phyloP scores from a whole-genome alignment of 2,329 filamentous ascomycete genomes.

The Stachybotrys echinatus region DNA sequence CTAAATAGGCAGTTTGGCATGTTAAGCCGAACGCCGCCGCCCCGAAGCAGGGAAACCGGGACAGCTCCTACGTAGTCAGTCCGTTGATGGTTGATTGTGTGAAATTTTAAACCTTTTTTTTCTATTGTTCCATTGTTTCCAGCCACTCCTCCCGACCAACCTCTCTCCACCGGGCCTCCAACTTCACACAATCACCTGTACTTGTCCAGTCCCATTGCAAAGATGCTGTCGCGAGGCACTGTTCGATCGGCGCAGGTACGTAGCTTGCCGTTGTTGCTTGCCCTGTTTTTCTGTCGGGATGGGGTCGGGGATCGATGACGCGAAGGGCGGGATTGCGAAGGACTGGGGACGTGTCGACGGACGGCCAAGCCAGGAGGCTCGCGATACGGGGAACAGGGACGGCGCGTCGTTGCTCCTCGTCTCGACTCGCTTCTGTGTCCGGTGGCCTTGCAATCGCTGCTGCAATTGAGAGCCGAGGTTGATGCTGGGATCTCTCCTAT shows the following conservation, averaged over 20 bases:
- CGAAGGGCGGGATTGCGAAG: background rate
- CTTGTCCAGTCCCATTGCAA: constrained; percentile 14
- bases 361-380: too few relatives aligned
- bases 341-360: too few relatives aligned
- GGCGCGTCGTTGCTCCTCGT: background rate
- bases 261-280: constrained; percentile 9
- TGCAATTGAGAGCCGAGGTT: background rate
- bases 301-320: background rate
- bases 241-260: constrained; percentile 53
- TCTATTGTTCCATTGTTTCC: constrained; percentile 7
- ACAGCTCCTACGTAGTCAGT: background rate
- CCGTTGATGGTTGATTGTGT: too few relatives aligned
- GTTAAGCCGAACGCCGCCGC: background rate
- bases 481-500: too few relatives aligned
- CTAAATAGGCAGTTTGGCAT: background rate
- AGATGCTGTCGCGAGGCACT: constrained; percentile 56
- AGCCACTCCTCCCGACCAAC: constrained; percentile 10
- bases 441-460: background rate
- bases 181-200: background rate
- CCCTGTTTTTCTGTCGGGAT: constrained; percentile 4
- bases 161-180: constrained; percentile 4
- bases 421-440: background rate
- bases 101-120: constrained; percentile 1
- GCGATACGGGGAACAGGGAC: too few relatives aligned
- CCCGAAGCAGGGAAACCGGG: background rate